Base-by-base conservation (phyloP, 192 early-diverging fungal genomes). In the Coemansia sp. region DNA sequence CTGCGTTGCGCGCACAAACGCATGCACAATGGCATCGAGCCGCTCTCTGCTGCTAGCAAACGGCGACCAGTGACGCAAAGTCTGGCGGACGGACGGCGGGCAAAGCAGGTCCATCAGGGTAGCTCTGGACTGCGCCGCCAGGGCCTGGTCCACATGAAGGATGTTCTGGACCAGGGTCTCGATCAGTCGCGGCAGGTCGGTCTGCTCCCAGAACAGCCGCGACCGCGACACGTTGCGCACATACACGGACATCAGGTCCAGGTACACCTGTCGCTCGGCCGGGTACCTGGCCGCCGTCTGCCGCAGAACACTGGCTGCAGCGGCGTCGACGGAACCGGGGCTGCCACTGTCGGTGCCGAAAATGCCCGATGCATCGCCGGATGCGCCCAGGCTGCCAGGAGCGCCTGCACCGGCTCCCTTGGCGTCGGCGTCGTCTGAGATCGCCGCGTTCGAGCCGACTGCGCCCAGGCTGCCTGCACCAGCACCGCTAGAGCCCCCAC, bases 101-200 rank as follows among this genome's bases (percentile, higher is more conserved):
- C 66, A 61, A 39, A 84, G 59, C 66, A 84, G 32, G 20, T 84
- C 71, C 41, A 79, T 14, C 20, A 84, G 60, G 38, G 71, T 68
- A 14, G 68, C 68, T 8, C 82, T 73, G 4, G 82, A 84, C 4
- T 89, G 87, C 0, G 81, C 85, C 5, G 91, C 88, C 4, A 99
- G 82, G 32, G 89, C 86, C 38, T 91, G 89, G 77, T 99, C 95
- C n/a, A 88, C 85, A 78, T 97, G 96, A 3, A 94, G 81, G 0
- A 91, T 86, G 61, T 93, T 98, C 33, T 90, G 82, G 17, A 89
- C 84, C 22, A 99, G 71, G 67, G 93, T 90, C 38, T 96, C 96
- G 0, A 97, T 84, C 2, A 97, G 60, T 51, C 85, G 87, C 18
- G 78, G 68, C 14, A 89, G 72, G 0, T 84, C 74, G 0, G 92